These are phyloP conservation scores for Suillus spraguei DNA, from an alignment of 768 basidiomycete species.

Conservation along the genomic window DNA sequence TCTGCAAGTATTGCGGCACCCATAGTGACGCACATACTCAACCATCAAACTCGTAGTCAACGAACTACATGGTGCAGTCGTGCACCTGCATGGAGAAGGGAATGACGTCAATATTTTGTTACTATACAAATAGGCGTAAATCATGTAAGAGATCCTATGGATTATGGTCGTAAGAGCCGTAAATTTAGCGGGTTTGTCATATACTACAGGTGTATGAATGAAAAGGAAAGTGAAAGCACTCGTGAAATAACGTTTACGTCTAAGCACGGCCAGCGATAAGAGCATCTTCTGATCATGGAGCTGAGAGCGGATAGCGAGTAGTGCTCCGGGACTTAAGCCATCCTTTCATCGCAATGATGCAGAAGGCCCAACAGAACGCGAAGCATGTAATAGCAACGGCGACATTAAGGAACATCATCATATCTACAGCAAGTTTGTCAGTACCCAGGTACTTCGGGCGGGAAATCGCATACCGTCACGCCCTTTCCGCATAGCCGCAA, in stretches of 20 bases:
- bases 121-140: neutral
- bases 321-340: slow-evolving; percentile 60
- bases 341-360: slow-evolving; percentile 79
- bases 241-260: neutral
- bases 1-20: neutral
- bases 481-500: slow-evolving; percentile 89
- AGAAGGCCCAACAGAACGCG: slow-evolving; percentile 82
- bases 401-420: slow-evolving; percentile 89
- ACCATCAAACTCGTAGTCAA: neutral
- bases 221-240: slow-evolving; percentile 2
- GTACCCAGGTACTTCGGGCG: neutral
- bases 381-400: slow-evolving; percentile 86
- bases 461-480: slow-evolving; percentile 65
- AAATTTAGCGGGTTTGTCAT: neutral
- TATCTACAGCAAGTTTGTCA: slow-evolving; percentile 48
- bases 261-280: neutral
- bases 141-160: neutral
- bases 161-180: neutral
- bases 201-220: slow-evolving; percentile 3
- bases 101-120: neutral
- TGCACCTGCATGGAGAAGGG: neutral
- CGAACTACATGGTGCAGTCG: neutral
- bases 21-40: neutral
- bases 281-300: slow-evolving; percentile 3
- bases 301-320: slow-evolving; percentile 21